Percentiles rank a stretch among this genome's conserved stretches.
Evolutionary conservation across 192 early-diverging fungal species (phyloP).

Genomic region (Entrophospora sp.): DNA sequence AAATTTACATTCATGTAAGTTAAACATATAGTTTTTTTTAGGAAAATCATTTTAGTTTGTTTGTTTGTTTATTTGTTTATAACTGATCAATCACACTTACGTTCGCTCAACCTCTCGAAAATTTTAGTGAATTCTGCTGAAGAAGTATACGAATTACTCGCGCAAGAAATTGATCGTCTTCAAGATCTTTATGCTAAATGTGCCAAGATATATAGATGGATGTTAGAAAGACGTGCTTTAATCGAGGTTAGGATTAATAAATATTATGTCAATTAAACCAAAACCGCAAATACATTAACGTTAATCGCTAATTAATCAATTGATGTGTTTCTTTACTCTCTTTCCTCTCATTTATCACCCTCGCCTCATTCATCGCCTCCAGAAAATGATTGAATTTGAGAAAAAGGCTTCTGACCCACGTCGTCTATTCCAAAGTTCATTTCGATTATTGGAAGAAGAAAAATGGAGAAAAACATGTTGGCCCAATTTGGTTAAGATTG

Average conservation of each 20-base stretch:
- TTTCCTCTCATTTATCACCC: background rate
- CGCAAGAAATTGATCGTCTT: slow-evolving; percentile 7
- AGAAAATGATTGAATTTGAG: slow-evolving; percentile 73
- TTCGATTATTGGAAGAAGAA: slow-evolving; percentile 77
- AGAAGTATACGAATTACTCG: slow-evolving; percentile 14
- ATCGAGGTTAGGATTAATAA: background rate
- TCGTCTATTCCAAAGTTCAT: slow-evolving; percentile 62
- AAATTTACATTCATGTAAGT: slow-evolving; percentile 8
- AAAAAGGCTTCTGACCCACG: slow-evolving; percentile 64
- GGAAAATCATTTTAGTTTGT: background rate
- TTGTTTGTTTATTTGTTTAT: background rate
- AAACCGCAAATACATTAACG: no score
- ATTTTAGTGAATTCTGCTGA: slow-evolving; percentile 3
- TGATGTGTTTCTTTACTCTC: no score
- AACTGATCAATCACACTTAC: no score
- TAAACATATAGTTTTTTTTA: background rate
- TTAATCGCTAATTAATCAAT: background rate
- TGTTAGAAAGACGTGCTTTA: slow-evolving; percentile 17
- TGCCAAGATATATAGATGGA: slow-evolving; percentile 10
- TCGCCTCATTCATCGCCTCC: background rate
- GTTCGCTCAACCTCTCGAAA: no score
- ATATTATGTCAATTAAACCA: no score
- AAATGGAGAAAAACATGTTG: slow-evolving; percentile 68
- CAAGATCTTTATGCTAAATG: slow-evolving; percentile 18
- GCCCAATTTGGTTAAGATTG: slow-evolving; percentile 61